Evolutionary conservation across 2,329 filamentous ascomycete genomes (phyloP).

Genomic region (Pseudohalonectria lignicola): DNA sequence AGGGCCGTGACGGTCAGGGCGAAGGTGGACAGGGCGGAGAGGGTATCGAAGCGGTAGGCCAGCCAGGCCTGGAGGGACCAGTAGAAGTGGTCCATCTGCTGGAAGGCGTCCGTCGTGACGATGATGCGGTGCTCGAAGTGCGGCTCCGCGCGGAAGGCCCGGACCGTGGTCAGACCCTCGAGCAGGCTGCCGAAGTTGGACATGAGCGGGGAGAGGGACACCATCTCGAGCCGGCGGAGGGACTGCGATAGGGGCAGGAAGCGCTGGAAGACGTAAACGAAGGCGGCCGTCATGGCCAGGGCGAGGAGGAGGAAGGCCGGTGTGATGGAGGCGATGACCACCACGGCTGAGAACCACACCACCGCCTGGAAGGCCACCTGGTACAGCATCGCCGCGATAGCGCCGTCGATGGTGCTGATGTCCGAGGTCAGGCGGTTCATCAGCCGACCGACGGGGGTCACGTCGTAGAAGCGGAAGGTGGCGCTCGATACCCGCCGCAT

Average conservation of each 20-base stretch:
- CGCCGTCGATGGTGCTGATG: slow-evolving; percentile 79
- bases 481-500: slow-evolving; percentile 66
- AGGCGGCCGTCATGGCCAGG: slow-evolving; percentile 52
- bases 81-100: slow-evolving; percentile 94
- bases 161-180: slow-evolving; percentile 76
- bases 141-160: slow-evolving; percentile 67
- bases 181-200: slow-evolving; percentile 86
- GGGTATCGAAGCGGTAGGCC: slow-evolving; percentile 62
- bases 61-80: slow-evolving; percentile 84
- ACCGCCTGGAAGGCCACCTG: slow-evolving; percentile 59
- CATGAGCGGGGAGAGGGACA: slow-evolving; percentile 78
- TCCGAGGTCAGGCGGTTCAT: slow-evolving; percentile 91
- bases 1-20: slow-evolving; percentile 64
- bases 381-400: slow-evolving; percentile 67
- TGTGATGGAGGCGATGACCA: slow-evolving; percentile 71
- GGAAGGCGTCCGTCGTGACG: slow-evolving; percentile 73
- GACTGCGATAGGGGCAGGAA: slow-evolving; percentile 80
- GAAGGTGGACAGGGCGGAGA: slow-evolving; percentile 66
- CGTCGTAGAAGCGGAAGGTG: slow-evolving; percentile 84
- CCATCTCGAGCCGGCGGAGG: slow-evolving; percentile 76
- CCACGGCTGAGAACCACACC: slow-evolving; percentile 59
- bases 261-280: slow-evolving; percentile 61
- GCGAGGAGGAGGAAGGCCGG: slow-evolving; percentile 68
- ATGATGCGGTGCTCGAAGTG: slow-evolving; percentile 76
- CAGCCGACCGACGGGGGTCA: slow-evolving; percentile 75